Base-by-base conservation (phyloP, 345 rosid genomes). In the Clausena lansium region DNA sequence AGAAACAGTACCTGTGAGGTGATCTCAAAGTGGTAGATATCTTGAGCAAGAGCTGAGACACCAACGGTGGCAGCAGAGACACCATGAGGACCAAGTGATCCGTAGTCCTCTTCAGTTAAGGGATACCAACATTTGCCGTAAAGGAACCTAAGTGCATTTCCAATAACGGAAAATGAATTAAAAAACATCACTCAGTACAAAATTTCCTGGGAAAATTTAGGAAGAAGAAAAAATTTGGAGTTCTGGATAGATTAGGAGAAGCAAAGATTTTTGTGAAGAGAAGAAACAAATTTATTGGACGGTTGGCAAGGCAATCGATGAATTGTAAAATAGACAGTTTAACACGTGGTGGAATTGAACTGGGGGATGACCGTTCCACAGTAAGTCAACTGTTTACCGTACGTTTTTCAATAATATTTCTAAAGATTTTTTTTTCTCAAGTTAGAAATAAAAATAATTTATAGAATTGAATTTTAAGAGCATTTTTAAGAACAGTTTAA, bases 1-100 rank as follows among this genome's bases (percentile, higher is more conserved):
- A 39, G 1, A 14, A 61, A 27, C 22, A 41, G 57, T 77, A 93
- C 98, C 91, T 88, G 87, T 54, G 98, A 94, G 80, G 86, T 94
- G 89, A 81, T 85, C 59, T 96, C 97, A 73, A 94, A 96, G 87
- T 85, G 76, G 54, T 79, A 79, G 74, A 96, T 85, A 87, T 96
- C 97, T 14, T 76, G 91, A 41, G 95, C 91, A 75, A 96, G 91
- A 83, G 93, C 94, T 30, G 95, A 92, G 75, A 92, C 94, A 9
- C 93, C 93, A 8, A 73, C 90, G 58, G 91, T 84, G 32, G 86
- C 67, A 7, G 91, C 77, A 66, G 94, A 86, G 76, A 88, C 89
- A 9, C 90, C 91, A 32, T 86, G 88, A 30, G 93, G 87, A 1
- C 83, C 86, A 33, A 79, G 71, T 10, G 84, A 75, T 32, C 67